Evolutionary conservation across 352 stramenopile species (phyloP).

Genomic region (Lagenidium sp.): DNA sequence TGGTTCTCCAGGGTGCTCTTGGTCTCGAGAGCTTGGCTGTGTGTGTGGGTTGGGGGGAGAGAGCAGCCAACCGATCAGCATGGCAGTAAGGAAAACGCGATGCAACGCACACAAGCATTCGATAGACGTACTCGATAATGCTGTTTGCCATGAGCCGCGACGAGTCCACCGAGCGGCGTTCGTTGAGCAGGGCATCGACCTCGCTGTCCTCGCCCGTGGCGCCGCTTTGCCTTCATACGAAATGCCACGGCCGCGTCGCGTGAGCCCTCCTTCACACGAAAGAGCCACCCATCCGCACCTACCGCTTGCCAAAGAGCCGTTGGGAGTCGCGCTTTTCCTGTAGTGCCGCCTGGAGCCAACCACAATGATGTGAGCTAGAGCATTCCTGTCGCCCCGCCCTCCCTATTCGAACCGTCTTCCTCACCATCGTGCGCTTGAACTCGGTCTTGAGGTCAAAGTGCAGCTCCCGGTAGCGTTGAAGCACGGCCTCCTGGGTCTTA

Average conservation of each 20-base stretch:
- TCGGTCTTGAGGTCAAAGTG: conserved; percentile 95
- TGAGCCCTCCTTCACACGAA: neutral
- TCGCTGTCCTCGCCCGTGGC: conserved; percentile 53
- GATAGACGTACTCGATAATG: conserved; percentile 66
- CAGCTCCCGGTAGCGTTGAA: conserved; percentile 94
- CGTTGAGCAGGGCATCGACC: conserved; percentile 73
- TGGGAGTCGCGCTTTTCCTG: conserved; percentile 80
- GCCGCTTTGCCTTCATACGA: conserved; percentile 25
- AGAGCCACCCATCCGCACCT: neutral
- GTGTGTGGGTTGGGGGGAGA: no score
- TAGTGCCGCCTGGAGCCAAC: conserved; percentile 61
- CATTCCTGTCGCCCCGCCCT: no score
- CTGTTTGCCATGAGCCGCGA: conserved; percentile 73
- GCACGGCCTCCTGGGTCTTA: conserved; percentile 80
- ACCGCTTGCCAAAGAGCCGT: conserved; percentile 78
- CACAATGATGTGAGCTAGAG: no score
- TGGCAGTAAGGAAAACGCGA: no score
- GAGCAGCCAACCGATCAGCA: no score
- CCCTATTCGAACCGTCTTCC: no score
- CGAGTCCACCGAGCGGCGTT: conserved; percentile 69
- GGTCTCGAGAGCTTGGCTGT: conserved; percentile 69
- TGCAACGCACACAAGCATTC: no score
- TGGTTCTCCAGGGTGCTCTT: conserved; percentile 88
- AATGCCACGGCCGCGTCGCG: neutral
- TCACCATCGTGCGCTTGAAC: conserved; percentile 86